Conservation (phyloP, 2,329 filamentous ascomycete genomes). For the Colletotrichum limetticola region DNA sequence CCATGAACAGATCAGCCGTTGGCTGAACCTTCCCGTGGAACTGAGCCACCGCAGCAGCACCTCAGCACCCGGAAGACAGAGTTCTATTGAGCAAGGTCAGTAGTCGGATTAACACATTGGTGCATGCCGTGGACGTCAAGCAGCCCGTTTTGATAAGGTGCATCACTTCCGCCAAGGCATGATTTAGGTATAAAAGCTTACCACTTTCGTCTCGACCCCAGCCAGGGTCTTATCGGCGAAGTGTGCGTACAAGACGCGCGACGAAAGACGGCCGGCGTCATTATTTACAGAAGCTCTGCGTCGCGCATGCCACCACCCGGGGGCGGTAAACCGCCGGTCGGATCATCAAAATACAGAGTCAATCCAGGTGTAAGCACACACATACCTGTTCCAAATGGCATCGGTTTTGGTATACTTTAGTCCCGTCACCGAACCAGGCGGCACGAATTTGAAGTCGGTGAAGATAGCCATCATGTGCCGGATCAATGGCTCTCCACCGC, state of each 20-base stretch:
- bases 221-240: background rate
- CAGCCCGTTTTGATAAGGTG: background rate
- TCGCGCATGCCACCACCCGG: background rate
- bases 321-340: constrained; percentile 1
- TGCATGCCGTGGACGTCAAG: background rate
- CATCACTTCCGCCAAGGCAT: background rate
- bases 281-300: background rate
- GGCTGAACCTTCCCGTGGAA: no score
- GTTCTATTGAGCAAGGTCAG: no score
- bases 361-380: constrained; percentile 20
- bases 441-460: no score
- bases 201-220: background rate
- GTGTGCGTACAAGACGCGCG: background rate
- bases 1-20: no score
- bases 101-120: background rate
- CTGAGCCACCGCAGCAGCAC: no score
- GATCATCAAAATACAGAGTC: constrained; percentile 4
- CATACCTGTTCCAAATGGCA: constrained; percentile 11
- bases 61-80: no score
- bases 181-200: background rate
- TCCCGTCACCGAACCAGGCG: background rate
- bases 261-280: background rate
- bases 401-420: background rate
- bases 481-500: background rate
- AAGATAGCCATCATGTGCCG: background rate